A percentile compares a stretch with the other conserved stretches of the same genome.
Evolutionary conservation across 768 basidiomycete species (phyloP).

Genomic region (Calocybe gangraenosa): DNA sequence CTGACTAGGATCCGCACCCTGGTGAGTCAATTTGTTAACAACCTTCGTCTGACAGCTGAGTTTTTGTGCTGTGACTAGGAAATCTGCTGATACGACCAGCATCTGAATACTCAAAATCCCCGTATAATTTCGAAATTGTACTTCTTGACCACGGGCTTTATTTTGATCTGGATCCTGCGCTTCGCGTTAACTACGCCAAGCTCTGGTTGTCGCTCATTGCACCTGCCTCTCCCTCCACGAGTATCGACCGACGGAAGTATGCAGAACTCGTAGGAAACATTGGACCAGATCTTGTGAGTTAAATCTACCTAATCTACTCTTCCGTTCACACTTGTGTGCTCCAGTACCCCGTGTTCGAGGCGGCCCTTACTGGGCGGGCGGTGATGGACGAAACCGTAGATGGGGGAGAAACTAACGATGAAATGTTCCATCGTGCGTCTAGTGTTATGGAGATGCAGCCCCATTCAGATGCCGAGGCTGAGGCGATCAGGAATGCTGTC

Average conservation of each 20-base stretch:
- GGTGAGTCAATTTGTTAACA: conserved; percentile 33
- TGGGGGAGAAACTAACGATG: conserved; percentile 29
- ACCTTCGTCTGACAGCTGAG: neutral
- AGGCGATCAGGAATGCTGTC: conserved; percentile 79
- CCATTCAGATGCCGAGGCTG: conserved; percentile 74
- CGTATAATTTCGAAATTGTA: conserved; percentile 95
- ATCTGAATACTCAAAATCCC: conserved; percentile 56
- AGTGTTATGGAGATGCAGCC: conserved; percentile 73
- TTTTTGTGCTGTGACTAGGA: conserved; percentile 35
- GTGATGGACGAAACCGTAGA: conserved; percentile 63
- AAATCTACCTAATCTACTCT: conserved; percentile 3
- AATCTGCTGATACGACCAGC: conserved; percentile 89
- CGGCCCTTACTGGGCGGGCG: conserved; percentile 88
- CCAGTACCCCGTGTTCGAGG: conserved; percentile 92
- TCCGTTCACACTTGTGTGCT: neutral
- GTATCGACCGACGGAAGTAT: conserved; percentile 74
- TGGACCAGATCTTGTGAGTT: conserved; percentile 72
- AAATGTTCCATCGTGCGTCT: conserved; percentile 57
- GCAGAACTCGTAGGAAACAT: conserved; percentile 91
- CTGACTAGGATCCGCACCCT: conserved; percentile 75
- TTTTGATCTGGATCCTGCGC: conserved; percentile 78
- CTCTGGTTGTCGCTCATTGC: conserved; percentile 90
- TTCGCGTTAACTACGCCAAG: conserved; percentile 82
- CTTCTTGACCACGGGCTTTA: conserved; percentile 93
- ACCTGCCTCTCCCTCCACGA: conserved; percentile 58